A percentile compares a stretch with the other conserved stretches of the same genome.
Conservation (phyloP, 208 protist species). For the Trypanosoma vivax region DNA sequence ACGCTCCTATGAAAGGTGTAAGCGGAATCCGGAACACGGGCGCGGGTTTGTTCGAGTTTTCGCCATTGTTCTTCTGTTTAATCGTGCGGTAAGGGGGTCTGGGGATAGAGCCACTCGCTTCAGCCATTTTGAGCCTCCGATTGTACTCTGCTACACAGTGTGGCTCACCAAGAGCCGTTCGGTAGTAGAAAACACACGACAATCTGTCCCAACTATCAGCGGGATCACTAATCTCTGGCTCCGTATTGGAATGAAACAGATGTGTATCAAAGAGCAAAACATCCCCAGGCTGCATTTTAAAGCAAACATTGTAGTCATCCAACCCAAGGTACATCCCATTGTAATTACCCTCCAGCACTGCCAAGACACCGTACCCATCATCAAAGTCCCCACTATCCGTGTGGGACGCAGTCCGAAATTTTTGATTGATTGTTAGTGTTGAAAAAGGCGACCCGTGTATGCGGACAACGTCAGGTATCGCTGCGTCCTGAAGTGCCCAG, state of each 20-base stretch:
- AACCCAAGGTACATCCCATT: constrained; percentile 69
- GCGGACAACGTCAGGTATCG: constrained; percentile 83
- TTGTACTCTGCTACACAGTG: constrained; percentile 63
- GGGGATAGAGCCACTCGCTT: constrained; percentile 6
- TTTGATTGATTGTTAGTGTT: constrained; percentile 87
- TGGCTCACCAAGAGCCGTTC: constrained; percentile 63
- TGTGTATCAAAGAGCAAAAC: constrained; percentile 90
- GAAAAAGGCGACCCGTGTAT: constrained; percentile 85
- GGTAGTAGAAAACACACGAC: constrained; percentile 90
- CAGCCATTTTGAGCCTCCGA: constrained; percentile 40
- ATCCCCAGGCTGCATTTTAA: constrained; percentile 72
- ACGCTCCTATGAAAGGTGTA: constrained; percentile 48
- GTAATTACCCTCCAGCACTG: constrained; percentile 81
- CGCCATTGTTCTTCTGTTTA: constrained; percentile 55
- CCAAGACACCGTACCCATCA: constrained; percentile 75
- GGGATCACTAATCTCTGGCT: constrained; percentile 49
- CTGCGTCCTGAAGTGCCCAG: constrained; percentile 69
- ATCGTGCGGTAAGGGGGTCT: constrained; percentile 20
- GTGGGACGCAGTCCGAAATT: constrained; percentile 86
- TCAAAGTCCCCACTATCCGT: constrained; percentile 90
- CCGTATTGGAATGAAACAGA: constrained; percentile 89
- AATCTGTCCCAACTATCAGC: constrained; percentile 55
- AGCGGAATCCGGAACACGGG: constrained; percentile 29
- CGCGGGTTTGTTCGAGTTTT: constrained; percentile 51
- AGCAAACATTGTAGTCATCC: constrained; percentile 66